Conservation (phyloP, 2,329 filamentous ascomycete species). For the Arthrinium puccinioides region DNA sequence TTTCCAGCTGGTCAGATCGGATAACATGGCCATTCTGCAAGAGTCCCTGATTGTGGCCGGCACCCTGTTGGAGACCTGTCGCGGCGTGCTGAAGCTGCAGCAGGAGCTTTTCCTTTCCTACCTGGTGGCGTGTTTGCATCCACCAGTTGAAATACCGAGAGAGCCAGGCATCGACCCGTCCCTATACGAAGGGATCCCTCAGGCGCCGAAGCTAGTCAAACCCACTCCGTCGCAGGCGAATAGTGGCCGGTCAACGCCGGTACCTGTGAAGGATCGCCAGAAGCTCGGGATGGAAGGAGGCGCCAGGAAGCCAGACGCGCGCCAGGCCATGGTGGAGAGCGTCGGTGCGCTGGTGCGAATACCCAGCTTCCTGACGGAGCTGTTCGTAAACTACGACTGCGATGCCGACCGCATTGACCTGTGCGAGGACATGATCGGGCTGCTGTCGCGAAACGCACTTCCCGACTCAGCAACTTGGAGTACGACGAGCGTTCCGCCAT, state of each 20-base stretch:
- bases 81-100: slow-evolving; percentile 85
- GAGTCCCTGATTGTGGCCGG: slow-evolving; percentile 89
- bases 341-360: slow-evolving; percentile 87
- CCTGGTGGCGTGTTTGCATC: slow-evolving; percentile 86
- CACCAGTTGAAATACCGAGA: slow-evolving; percentile 85
- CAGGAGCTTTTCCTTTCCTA: slow-evolving; percentile 96
- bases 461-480: slow-evolving; percentile 98
- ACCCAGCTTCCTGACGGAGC: slow-evolving; percentile 87
- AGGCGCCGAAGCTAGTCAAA: slow-evolving; percentile 81
- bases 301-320: slow-evolving; percentile 83
- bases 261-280: slow-evolving; percentile 85
- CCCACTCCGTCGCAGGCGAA: slow-evolving; percentile 62
- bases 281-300: slow-evolving; percentile 90
- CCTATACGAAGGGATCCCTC: slow-evolving; percentile 87
- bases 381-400: slow-evolving; percentile 98
- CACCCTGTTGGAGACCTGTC: slow-evolving; percentile 83
- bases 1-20: slow-evolving; percentile 92
- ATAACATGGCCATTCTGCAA: slow-evolving; percentile 91
- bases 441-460: slow-evolving; percentile 88
- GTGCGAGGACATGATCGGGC: slow-evolving; percentile 90
- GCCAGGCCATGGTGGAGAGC: slow-evolving; percentile 97
- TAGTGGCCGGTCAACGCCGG: slow-evolving; percentile 83
- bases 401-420: slow-evolving; percentile 86
- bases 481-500: slow-evolving; percentile 91
- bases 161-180: slow-evolving; percentile 86